Percentiles rank a stretch among this genome's conserved stretches.
Evolutionary conservation across 768 basidiomycete species (phyloP).

Genomic region (Lentinula boryana): DNA sequence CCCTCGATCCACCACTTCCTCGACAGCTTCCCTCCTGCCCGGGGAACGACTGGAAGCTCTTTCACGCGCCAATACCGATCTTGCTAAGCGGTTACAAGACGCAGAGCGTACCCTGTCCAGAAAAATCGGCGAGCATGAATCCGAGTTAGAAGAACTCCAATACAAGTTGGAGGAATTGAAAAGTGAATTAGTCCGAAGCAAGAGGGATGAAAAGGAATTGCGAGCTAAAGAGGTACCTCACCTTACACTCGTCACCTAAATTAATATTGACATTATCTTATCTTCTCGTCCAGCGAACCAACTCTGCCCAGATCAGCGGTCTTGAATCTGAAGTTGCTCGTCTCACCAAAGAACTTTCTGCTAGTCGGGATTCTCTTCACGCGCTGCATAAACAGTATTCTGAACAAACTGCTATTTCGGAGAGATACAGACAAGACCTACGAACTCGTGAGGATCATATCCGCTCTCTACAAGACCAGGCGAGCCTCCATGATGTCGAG

Average conservation of each 20-base stretch:
- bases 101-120: slow-evolving; percentile 63
- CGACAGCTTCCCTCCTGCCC: slow-evolving; percentile 66
- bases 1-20: slow-evolving; percentile 50
- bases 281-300: slow-evolving; percentile 43
- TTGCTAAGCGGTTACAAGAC: slow-evolving; percentile 71
- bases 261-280: slow-evolving; percentile 3
- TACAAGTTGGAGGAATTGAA: slow-evolving; percentile 68
- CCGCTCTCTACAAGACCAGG: slow-evolving; percentile 54
- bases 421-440: slow-evolving; percentile 70
- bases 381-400: slow-evolving; percentile 83
- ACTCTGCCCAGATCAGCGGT: slow-evolving; percentile 56
- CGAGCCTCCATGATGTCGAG: slow-evolving; percentile 60
- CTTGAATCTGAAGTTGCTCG: slow-evolving; percentile 79
- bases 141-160: slow-evolving; percentile 80
- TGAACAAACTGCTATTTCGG: slow-evolving; percentile 79
- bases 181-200: slow-evolving; percentile 70
- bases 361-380: slow-evolving; percentile 63
- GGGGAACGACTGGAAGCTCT: slow-evolving; percentile 70
- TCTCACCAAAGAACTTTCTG: slow-evolving; percentile 68
- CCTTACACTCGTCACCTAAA: slow-evolving; percentile 1
- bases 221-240: slow-evolving; percentile 71
- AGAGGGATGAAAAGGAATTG: slow-evolving; percentile 91
- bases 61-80: slow-evolving; percentile 66
- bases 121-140: slow-evolving; percentile 71
- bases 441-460: slow-evolving; percentile 73